Evolutionary conservation across 164 flowering plant genomes (phyloP).

Genomic region (Piper betle): DNA sequence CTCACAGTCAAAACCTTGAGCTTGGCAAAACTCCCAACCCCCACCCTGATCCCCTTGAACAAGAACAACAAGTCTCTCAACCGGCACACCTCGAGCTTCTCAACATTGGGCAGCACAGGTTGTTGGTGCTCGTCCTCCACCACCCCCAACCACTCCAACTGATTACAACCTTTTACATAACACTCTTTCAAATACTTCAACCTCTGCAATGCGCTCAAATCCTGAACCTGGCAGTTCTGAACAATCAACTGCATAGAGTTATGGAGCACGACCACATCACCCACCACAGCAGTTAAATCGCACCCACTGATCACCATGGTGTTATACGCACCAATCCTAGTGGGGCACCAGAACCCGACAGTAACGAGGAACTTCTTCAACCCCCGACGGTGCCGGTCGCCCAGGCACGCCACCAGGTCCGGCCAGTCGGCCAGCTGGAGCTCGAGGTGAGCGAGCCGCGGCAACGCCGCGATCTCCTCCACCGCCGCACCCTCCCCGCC

Average conservation of each 20-base stretch:
- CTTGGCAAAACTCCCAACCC: neutral
- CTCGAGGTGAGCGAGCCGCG: neutral
- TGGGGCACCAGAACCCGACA: neutral
- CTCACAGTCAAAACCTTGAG: neutral
- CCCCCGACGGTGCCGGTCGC: neutral
- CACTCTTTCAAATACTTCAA: neutral
- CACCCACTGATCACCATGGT: slow-evolving; percentile 1
- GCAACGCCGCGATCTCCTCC: neutral
- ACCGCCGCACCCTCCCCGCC: neutral
- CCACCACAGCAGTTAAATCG: neutral
- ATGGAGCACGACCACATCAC: neutral
- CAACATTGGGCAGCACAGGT: neutral
- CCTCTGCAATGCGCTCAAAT: neutral
- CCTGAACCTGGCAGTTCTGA: slow-evolving; percentile 1
- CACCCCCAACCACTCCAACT: neutral
- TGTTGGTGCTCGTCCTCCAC: neutral
- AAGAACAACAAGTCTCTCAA: neutral
- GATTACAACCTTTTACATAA: neutral
- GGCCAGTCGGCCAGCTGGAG: slow-evolving; percentile 1
- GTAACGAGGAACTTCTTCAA: neutral
- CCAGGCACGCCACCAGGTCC: too few relatives aligned
- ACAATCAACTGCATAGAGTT: neutral
- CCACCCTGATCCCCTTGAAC: neutral
- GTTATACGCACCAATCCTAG: neutral
- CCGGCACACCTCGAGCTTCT: neutral